These are phyloP conservation scores for Houttuynia cordata DNA, from an alignment of 164 flowering plant genomes.

Conservation along the genomic window DNA sequence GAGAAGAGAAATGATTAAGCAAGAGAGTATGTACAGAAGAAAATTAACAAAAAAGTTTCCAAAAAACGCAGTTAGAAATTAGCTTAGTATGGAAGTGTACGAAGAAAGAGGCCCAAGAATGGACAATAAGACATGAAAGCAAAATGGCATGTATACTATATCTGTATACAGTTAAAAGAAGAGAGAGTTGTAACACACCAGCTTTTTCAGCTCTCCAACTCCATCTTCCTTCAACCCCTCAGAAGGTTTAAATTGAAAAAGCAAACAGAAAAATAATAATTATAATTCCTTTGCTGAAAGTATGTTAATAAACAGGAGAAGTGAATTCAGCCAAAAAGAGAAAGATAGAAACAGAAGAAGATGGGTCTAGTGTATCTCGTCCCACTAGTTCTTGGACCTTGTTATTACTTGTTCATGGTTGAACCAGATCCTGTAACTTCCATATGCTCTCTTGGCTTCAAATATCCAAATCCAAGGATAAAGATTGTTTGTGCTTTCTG, in stretches of 20 bases:
- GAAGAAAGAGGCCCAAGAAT: conserved; percentile 2
- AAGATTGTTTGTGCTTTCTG: conserved; percentile 5
- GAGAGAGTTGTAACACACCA: conserved; percentile 2
- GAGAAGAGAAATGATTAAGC: background rate
- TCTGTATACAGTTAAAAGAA: conserved; percentile 4
- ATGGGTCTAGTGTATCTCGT: too few relatives aligned
- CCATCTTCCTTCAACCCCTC: background rate
- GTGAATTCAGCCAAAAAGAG: background rate
- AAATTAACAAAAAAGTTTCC: too few relatives aligned
- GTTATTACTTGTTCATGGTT: background rate
- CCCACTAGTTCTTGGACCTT: background rate
- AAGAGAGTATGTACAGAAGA: background rate
- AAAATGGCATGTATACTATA: conserved; percentile 1
- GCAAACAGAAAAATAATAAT: background rate
- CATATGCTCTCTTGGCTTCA: background rate
- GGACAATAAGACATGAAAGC: conserved; percentile 7
- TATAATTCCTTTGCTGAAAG: background rate
- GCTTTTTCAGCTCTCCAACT: background rate
- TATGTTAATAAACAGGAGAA: background rate
- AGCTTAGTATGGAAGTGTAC: conserved; percentile 2
- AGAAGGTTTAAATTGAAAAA: background rate
- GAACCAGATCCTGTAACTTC: background rate
- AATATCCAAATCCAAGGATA: conserved; percentile 6
- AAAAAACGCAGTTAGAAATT: too few relatives aligned
- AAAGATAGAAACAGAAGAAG: background rate